Conservation (phyloP, 176 grass and related monocot species). For the Zoysia pacifica region DNA sequence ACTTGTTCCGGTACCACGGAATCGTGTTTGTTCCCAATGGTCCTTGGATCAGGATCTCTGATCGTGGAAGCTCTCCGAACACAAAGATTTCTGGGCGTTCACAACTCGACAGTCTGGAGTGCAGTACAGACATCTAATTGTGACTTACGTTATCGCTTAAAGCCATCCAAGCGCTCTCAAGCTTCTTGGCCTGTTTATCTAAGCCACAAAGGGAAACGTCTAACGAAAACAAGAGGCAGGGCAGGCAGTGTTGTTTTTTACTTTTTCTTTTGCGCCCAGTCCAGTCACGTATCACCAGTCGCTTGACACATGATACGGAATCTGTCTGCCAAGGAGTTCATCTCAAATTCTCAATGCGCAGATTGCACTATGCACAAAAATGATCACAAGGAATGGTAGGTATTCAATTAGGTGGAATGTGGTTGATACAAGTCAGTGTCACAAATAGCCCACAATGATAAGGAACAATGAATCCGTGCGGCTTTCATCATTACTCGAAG, state of each 20-base stretch:
- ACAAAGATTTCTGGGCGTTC: neutral
- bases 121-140: neutral
- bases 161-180: neutral
- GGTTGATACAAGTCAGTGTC: neutral
- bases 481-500: neutral
- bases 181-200: too few relatives aligned
- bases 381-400: neutral
- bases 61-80: too few relatives aligned
- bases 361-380: neutral
- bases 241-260: too few relatives aligned
- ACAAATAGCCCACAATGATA: slow-evolving; percentile 15
- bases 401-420: neutral
- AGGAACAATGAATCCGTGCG: neutral
- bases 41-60: neutral
- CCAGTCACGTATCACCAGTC: neutral
- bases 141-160: neutral
- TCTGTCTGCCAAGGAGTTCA: neutral
- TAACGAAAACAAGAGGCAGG: neutral
- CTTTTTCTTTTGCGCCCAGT: neutral
- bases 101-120: neutral
- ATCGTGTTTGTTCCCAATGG: neutral
- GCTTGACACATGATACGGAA: neutral
- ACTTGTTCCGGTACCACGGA: neutral
- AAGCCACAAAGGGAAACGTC: too few relatives aligned
- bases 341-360: neutral